Evolutionary conservation across 2,329 filamentous ascomycete species (phyloP), one percentile per base, ranked within the genome.

Genomic region (Sporothrix pallida): DNA sequence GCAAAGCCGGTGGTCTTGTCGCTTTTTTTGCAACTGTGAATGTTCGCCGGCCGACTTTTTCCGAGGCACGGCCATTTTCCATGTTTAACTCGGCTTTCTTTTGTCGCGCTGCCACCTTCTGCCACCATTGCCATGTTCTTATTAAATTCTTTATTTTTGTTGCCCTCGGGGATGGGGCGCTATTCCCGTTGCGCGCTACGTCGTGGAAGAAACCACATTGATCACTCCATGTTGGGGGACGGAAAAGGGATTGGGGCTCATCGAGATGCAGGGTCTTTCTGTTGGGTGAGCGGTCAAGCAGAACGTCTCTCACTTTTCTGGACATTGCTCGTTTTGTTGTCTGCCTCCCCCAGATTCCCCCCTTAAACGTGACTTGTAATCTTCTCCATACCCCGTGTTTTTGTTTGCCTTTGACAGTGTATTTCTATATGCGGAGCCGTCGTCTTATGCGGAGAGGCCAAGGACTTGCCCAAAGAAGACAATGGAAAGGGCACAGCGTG

Each of bases 391-490:
- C 46, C 23, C 46, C 65, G 52, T 68, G 52, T 31, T 58, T 48
- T 44, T 48, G 12, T n/a, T 70, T 73, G 20, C 12, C 52, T 13
- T 37, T 17, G 2, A 13, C 20, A 9, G 42, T 63, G 44, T 15
- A 69, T 56, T 69, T 56, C 3, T 15, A 69, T 15, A 37, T 69
- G 48, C 67, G 48, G 48, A 69, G 46, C 67, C 67, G 48, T 69
- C 48, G 26, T 42, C 65, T 37, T 54, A 20, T 54, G 26, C 46
- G 65, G 65, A 52, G 65, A 69, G 65, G 42, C 62, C 42, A 67
- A 67, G 62, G 46, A 13, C 20, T 48, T 42, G 48, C 42, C 12
- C 8, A 12, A 46, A 23, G 23, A 42, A 37, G 31, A 9, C n/a
- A 65, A 9, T n/a, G 46, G 10, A 23, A 65, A 46, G 13, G 44